Evolutionary conservation across 2,329 filamentous ascomycete species (phyloP), one percentile per base, ranked within the genome.

Genomic region (Cercospora berteroae): DNA sequence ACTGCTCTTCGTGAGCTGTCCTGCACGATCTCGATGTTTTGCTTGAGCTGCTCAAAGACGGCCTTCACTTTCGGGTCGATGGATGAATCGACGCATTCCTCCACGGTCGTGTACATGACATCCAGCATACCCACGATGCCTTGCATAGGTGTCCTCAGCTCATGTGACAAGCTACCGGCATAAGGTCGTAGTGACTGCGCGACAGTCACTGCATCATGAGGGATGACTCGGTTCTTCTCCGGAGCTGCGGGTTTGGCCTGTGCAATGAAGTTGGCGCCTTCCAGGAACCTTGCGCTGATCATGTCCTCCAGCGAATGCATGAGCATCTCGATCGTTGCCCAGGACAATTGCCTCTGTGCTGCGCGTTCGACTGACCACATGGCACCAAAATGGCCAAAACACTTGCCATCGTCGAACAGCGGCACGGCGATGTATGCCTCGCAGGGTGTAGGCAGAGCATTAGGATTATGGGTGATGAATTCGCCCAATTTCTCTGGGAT

Each of bases 71-170:
- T 81, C 5, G 83, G 74, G 67, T 86, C 83, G 9, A 79, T 78
- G 67, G 86, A 83, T 42, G 81, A 83, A 68, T 86, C 84, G 7
- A 88, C 84, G 18, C 87, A 87, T 74, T 91, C 89, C 66, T 89
- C 83, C 2, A 91, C 87, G 2, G 88, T 90, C 3, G 89, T 87
- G 78, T 91, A 88, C 88, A 92, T 91, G 68, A 92, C 88, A 78
- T 92, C 89, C 52, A 92, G 80, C 89, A 91, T 91, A 6, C 89
- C 89, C 13, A 92, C 88, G 6, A 92, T 88, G 50, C 89, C 89
- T 77, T 92, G 89, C 89, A 92, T 91, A 1, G 89, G 89, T 3
- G 89, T 92, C 69, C 89, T 83, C 57, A 92, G 77, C 75, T 92
- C 89, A 71, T 92, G 89, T 0, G 89, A 92, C 33, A 92, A 79